Percentiles rank a stretch among this genome's conserved stretches.
Conservation (phyloP, 495 filamentous ascomycete genomes). For the Tuber melanosporum region DNA sequence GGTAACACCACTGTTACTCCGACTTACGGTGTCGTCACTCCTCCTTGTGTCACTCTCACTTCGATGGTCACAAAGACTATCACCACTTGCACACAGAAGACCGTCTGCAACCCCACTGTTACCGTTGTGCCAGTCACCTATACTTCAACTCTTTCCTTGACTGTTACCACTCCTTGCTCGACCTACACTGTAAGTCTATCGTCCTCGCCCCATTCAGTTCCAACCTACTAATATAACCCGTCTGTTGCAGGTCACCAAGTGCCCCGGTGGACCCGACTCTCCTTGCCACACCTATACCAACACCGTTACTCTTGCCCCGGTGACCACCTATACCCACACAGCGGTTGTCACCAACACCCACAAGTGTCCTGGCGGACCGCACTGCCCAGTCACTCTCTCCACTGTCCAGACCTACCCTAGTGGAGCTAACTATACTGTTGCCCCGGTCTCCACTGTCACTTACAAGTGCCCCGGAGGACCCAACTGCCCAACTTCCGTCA, state of each 20-base stretch:
- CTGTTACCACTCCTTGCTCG: constrained; percentile 32
- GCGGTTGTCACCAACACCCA: constrained; percentile 15
- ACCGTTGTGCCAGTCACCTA: constrained; percentile 24
- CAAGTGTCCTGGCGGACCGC: neutral
- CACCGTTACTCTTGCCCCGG: constrained; percentile 16
- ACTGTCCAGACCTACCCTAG: constrained; percentile 5
- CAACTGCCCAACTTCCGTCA: constrained; percentile 9
- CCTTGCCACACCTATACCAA: constrained; percentile 27
- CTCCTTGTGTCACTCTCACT: constrained; percentile 33
- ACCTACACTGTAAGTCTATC: constrained; percentile 18
- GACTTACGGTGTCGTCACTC: neutral
- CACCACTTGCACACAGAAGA: constrained; percentile 17
- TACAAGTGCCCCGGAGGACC: constrained; percentile 8
- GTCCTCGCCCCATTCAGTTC: neutral
- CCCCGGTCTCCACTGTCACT: constrained; percentile 16
- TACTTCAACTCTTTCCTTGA: constrained; percentile 31
- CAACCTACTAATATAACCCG: neutral
- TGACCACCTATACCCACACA: constrained; percentile 19
- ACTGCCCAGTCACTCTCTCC: constrained; percentile 8
- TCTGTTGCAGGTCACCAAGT: constrained; percentile 10
- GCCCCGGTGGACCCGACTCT: constrained; percentile 16
- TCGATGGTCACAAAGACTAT: constrained; percentile 30
- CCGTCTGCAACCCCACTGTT: constrained; percentile 17
- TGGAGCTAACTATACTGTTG: constrained; percentile 16
- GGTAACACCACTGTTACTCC: neutral